Percentiles rank a stretch among this genome's conserved stretches.
Conservation (phyloP, 805 yeast species). For the Saccharomyces cerevisiae region DNA sequence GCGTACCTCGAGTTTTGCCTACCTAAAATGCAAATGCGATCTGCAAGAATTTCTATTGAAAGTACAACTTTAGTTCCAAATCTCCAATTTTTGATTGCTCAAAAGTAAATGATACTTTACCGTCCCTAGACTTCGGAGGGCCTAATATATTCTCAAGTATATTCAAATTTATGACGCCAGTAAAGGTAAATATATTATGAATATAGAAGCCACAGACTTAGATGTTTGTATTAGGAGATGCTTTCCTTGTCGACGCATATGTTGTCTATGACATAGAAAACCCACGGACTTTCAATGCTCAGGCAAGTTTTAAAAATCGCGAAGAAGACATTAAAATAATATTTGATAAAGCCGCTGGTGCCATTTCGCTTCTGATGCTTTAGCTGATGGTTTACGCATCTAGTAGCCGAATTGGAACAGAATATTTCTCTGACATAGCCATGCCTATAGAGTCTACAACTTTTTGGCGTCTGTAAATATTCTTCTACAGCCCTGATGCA, state of each 20-base stretch:
- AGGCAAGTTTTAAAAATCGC: slow-evolving; percentile 23
- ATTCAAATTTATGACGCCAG: slow-evolving; percentile 23
- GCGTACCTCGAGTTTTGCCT: slow-evolving; percentile 35
- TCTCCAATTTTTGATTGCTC: neutral
- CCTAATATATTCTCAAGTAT: slow-evolving; percentile 44
- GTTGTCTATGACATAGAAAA: slow-evolving; percentile 59
- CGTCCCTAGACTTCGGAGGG: slow-evolving; percentile 39
- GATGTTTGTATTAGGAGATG: slow-evolving; percentile 49
- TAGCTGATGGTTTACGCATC: slow-evolving; percentile 31
- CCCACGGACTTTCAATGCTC: slow-evolving; percentile 48
- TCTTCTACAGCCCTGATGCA: too few relatives aligned
- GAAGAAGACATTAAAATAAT: slow-evolving; percentile 41
- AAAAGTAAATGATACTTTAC: too few relatives aligned
- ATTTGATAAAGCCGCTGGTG: slow-evolving; percentile 38
- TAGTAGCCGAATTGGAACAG: slow-evolving; percentile 11
- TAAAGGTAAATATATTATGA: slow-evolving; percentile 35
- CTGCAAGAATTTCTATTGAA: slow-evolving; percentile 32
- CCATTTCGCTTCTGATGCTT: slow-evolving; percentile 39
- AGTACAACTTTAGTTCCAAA: neutral
- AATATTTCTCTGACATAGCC: neutral
- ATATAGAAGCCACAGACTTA: slow-evolving; percentile 27
- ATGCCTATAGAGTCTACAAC: too few relatives aligned
- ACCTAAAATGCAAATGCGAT: slow-evolving; percentile 21
- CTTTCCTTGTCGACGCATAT: slow-evolving; percentile 56
- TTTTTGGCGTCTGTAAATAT: too few relatives aligned